A percentile compares a stretch with the other conserved stretches of the same genome.
phyloP scores from a whole-genome alignment of 2,329 filamentous ascomycete species.

The Emericellopsis atlantica region DNA sequence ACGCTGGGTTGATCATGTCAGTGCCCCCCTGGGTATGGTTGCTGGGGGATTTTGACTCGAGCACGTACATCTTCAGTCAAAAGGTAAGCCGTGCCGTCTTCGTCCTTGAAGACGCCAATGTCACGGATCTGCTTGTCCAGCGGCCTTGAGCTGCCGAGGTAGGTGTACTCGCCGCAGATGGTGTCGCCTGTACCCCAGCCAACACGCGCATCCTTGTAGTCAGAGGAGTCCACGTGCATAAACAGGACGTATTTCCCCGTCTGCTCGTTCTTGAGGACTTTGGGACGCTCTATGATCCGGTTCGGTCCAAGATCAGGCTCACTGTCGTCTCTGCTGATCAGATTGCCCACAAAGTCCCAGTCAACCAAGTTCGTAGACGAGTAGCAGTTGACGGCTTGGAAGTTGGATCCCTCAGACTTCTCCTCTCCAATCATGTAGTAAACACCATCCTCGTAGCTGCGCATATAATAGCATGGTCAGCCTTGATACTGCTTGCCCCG shows the following conservation, averaged over 20 bases:
- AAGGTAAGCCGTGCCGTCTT: conserved; percentile 47
- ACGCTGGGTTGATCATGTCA: background rate
- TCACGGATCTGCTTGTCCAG: conserved; percentile 33
- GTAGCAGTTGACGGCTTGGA: conserved; percentile 58
- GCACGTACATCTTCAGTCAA: conserved; percentile 46
- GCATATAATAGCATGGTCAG: too few relatives aligned
- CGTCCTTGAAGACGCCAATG: conserved; percentile 48
- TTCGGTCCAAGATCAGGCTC: conserved; percentile 45
- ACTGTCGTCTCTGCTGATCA: conserved; percentile 38
- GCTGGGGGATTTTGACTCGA: background rate
- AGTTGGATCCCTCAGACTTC: conserved; percentile 48
- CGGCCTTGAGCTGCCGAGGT: conserved; percentile 20
- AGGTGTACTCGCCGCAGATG: conserved; percentile 46
- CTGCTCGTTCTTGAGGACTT: conserved; percentile 54
- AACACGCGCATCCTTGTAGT: conserved; percentile 51
- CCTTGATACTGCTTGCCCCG: too few relatives aligned
- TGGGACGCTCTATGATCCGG: conserved; percentile 54
- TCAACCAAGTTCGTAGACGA: conserved; percentile 48
- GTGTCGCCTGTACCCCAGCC: conserved; percentile 47
- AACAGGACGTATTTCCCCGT: conserved; percentile 56
- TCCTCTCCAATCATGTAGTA: conserved; percentile 63
- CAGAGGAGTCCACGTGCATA: conserved; percentile 51
- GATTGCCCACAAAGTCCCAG: conserved; percentile 48
- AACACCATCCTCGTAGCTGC: conserved; percentile 20
- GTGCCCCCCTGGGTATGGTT: background rate